Evolutionary conservation across 2,329 filamentous ascomycete species (phyloP).

Genomic region (Nigrograna mackinnonii): DNA sequence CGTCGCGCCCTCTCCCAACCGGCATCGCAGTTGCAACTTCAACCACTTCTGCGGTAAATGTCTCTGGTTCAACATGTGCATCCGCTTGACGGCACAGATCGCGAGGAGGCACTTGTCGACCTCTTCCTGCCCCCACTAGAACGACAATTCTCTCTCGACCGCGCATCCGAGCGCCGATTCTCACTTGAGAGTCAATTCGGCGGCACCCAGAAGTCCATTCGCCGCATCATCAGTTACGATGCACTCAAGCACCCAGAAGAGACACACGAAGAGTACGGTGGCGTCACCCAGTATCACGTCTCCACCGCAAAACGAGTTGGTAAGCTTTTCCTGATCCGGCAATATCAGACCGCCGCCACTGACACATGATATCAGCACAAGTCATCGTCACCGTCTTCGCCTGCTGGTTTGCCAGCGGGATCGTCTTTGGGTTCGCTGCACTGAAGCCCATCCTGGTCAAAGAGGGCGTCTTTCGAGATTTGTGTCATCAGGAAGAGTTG

Average conservation of each 20-base stretch:
- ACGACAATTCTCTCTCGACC: conserved; percentile 30
- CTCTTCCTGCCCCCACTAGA: conserved; percentile 39
- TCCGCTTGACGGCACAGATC: conserved; percentile 53
- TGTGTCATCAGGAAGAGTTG: conserved; percentile 40
- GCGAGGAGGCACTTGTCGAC: conserved; percentile 44
- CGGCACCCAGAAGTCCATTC: conserved; percentile 32
- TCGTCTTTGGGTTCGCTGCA: conserved; percentile 45
- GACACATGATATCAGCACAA: conserved; percentile 28
- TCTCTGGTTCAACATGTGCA: conserved; percentile 58
- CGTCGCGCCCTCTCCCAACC: conserved; percentile 1
- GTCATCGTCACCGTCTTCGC: conserved; percentile 37
- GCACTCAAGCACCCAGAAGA: conserved; percentile 46
- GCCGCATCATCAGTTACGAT: conserved; percentile 53
- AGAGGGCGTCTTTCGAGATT: conserved; percentile 41
- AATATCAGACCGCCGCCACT: conserved; percentile 8
- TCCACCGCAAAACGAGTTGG: conserved; percentile 39
- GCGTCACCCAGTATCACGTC: conserved; percentile 55
- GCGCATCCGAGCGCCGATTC: conserved; percentile 30
- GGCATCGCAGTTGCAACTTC: conserved; percentile 2
- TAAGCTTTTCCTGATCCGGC: conserved; percentile 20
- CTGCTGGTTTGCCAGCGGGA: conserved; percentile 45
- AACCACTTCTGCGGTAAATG: too few relatives aligned
- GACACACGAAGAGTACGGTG: conserved; percentile 44
- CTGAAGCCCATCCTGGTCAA: conserved; percentile 44
- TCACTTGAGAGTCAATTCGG: conserved; percentile 29